These are phyloP conservation scores for Excoecaria cochinchinensis DNA, from an alignment of 345 rosid species.

Conservation along the genomic window DNA sequence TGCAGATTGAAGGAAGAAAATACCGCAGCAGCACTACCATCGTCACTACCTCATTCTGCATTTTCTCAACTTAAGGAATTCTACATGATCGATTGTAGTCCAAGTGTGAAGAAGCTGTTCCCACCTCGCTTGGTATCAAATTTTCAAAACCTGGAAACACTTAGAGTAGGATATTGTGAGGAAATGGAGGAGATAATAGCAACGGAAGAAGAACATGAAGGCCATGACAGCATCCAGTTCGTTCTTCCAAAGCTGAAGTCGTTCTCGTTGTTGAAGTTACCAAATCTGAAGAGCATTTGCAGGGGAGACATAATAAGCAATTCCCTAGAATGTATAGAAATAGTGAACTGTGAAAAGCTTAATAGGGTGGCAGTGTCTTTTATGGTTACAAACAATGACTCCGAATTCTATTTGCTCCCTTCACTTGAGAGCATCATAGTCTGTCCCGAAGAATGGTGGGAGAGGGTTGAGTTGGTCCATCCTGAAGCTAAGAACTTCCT, in stretches of 20 bases:
- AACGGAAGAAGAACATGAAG: not conserved
- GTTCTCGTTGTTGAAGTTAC: fast-evolving
- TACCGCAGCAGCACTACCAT: not conserved
- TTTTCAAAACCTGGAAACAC: conserved; percentile 1
- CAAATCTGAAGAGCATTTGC: conserved; percentile 20
- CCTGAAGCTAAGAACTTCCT: too few species aligned
- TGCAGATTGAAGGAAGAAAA: not conserved
- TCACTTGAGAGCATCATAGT: too few species aligned
- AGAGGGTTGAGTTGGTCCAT: too few species aligned
- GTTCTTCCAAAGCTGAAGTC: conserved; percentile 3
- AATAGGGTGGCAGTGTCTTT: conserved; percentile 17
- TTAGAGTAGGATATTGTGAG: not conserved
- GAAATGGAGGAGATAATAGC: conserved; percentile 20
- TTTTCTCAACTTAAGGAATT: not conserved
- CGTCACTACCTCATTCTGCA: not conserved
- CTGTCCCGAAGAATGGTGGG: too few species aligned
- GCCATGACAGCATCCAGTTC: not conserved
- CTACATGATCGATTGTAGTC: fast-evolving
- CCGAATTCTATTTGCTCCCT: too few species aligned
- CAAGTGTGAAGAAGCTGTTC: conserved; percentile 13
- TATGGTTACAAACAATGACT: not conserved
- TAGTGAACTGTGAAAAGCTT: conserved; percentile 6
- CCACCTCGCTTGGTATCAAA: conserved; percentile 5
- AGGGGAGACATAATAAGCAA: not conserved
- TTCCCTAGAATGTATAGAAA: conserved; percentile 5